A percentile compares a stretch with the other conserved stretches of the same genome.
Conservation (phyloP, 1,284 basidiomycete genomes). For the Gymnopus androsaceus region DNA sequence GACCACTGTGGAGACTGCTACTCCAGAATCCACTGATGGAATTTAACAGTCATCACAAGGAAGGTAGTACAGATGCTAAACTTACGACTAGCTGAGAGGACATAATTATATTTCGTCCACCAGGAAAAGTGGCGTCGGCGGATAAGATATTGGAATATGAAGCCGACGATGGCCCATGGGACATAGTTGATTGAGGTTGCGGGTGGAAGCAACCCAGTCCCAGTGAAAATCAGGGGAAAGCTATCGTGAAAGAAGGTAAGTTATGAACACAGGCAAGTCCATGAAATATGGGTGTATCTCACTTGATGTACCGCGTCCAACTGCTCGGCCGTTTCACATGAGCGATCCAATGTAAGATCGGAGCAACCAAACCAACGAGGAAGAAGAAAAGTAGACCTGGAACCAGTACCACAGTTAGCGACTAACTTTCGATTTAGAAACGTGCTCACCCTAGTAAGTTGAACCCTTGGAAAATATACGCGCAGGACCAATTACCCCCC, state of each 20-base stretch:
- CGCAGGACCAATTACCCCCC: slow-evolving; percentile 44
- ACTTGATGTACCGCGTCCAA: slow-evolving; percentile 46
- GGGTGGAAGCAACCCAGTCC: slow-evolving; percentile 16
- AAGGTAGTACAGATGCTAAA: too few relatives aligned
- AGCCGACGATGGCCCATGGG: slow-evolving; percentile 57
- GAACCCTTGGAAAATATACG: slow-evolving; percentile 42
- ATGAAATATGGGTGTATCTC: slow-evolving; percentile 12
- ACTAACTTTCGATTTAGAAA: neutral
- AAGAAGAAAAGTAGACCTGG: slow-evolving; percentile 43
- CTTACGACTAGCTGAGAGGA: slow-evolving; percentile 20
- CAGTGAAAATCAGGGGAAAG: slow-evolving; percentile 16
- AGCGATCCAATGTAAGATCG: slow-evolving; percentile 41
- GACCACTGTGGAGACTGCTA: slow-evolving; percentile 44
- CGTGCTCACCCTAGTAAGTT: slow-evolving; percentile 39
- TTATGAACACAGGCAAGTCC: too few relatives aligned
- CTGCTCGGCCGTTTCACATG: slow-evolving; percentile 38
- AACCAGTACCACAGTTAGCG: too few relatives aligned
- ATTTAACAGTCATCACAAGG: slow-evolving; percentile 41
- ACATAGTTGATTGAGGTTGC: slow-evolving; percentile 63
- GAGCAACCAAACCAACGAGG: slow-evolving; percentile 42
- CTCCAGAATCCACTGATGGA: slow-evolving; percentile 35
- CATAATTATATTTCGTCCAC: slow-evolving; percentile 60
- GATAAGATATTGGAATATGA: slow-evolving; percentile 57
- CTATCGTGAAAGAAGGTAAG: neutral
- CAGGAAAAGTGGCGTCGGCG: slow-evolving; percentile 50